Evolutionary conservation across 2,329 filamentous ascomycete genomes (phyloP).

Genomic region (Teratosphaeria destructans): DNA sequence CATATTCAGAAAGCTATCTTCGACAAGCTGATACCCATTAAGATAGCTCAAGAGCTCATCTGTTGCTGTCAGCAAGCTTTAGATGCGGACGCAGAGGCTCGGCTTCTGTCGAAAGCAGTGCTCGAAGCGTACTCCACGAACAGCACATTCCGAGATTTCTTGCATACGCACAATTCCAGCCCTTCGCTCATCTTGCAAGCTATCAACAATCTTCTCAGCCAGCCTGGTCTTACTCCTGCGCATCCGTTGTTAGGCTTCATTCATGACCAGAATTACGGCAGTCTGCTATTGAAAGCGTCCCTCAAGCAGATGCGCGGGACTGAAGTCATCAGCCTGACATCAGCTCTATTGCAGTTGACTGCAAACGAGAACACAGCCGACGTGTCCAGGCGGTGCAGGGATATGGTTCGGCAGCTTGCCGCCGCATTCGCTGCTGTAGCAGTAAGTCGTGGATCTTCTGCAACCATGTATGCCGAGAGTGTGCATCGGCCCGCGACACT

Average conservation of each 20-base stretch:
- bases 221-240: not conserved
- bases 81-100: not conserved
- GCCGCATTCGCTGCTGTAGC: not conserved
- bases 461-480: not conserved
- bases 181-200: not conserved
- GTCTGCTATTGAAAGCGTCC: not conserved
- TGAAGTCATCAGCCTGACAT: not conserved
- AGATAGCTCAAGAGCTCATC: constrained; percentile 4
- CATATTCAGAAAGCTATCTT: constrained; percentile 28
- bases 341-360: not conserved
- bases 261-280: not conserved
- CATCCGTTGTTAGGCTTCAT: not conserved
- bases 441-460: not conserved
- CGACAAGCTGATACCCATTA: constrained; percentile 20
- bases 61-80: constrained; percentile 1
- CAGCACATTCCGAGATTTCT: not conserved
- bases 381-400: not conserved
- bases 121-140: not conserved
- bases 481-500: not conserved
- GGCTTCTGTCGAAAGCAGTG: not conserved
- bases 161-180: not conserved
- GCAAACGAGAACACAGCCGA: not conserved
- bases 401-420: not conserved
- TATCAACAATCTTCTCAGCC: not conserved
- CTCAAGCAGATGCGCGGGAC: not conserved